Evolutionary conservation across 495 filamentous ascomycete genomes (phyloP).

Genomic region (Hypoxylon crocopeplum): DNA sequence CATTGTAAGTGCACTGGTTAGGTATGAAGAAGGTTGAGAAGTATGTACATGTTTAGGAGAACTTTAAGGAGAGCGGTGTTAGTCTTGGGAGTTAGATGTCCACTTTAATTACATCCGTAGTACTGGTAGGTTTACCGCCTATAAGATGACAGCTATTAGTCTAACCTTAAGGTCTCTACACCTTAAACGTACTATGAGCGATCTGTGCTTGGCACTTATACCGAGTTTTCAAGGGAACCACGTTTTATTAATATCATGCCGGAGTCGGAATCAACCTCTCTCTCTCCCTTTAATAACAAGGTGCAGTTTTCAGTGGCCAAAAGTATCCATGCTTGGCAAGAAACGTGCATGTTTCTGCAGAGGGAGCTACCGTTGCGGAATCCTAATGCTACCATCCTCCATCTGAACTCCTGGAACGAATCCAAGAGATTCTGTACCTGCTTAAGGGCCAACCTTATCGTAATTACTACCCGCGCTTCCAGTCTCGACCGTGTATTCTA

Average conservation of each 20-base stretch:
- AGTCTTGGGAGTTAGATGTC: no score
- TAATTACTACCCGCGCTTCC: constrained; percentile 1
- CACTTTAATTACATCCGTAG: no score
- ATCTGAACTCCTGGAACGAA: constrained; percentile 24
- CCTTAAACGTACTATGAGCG: background rate
- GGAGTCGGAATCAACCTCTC: constrained; percentile 13
- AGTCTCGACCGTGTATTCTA: constrained; percentile 7
- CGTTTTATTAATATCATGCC: constrained; percentile 30
- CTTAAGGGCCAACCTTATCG: constrained; percentile 28
- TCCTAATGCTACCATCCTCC: constrained; percentile 5
- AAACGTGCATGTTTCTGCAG: constrained; percentile 26
- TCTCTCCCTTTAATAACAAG: constrained; percentile 19
- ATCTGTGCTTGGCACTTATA: constrained; percentile 21
- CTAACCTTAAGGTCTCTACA: constrained; percentile 8
- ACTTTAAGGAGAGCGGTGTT: no score
- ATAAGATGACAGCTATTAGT: constrained; percentile 28
- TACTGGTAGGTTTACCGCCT: background rate
- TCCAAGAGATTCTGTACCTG: constrained; percentile 34
- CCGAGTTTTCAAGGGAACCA: constrained; percentile 19
- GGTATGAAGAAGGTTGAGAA: background rate
- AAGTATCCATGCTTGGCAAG: constrained; percentile 18
- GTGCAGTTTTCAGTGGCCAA: background rate
- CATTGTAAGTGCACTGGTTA: background rate
- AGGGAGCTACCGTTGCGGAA: constrained; percentile 11
- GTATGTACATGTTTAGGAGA: no score